Evolutionary conservation across 805 yeast species (phyloP).

Genomic region (Teunomyces lycoperdinae): DNA sequence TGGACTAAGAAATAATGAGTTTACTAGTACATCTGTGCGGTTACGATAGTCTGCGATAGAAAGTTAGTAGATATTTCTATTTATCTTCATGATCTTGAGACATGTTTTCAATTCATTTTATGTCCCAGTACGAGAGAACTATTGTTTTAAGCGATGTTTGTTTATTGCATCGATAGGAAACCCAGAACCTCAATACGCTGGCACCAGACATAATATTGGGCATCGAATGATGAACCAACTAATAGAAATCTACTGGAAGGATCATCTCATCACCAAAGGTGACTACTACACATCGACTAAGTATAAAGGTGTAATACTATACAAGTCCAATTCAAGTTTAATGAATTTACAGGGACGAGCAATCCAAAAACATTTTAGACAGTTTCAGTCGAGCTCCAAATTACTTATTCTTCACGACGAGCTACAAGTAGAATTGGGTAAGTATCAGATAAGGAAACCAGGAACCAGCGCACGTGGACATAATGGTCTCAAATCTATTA

Average conservation of each 20-base stretch:
- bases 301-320: constrained; percentile 26
- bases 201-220: constrained; percentile 80
- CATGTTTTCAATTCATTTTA: constrained; percentile 6
- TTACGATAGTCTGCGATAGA: too few relatives aligned
- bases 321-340: constrained; percentile 50
- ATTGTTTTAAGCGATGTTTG: constrained; percentile 12
- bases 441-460: constrained; percentile 57
- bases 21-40: too few relatives aligned
- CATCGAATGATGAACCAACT: constrained; percentile 48
- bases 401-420: constrained; percentile 78
- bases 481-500: constrained; percentile 71
- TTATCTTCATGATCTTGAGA: constrained; percentile 6
- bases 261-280: constrained; percentile 8
- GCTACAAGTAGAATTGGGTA: constrained; percentile 62
- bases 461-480: constrained; percentile 75
- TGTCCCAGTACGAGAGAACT: constrained; percentile 5
- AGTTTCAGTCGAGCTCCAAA: constrained; percentile 26
- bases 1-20: too few relatives aligned
- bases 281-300: constrained; percentile 9
- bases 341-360: constrained; percentile 76
- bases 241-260: constrained; percentile 22
- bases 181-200: constrained; percentile 59
- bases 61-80: neutral
- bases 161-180: constrained; percentile 66
- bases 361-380: constrained; percentile 47